Evolutionary conservation across 352 stramenopile species (phyloP).

Genomic region (Phytophthora colocasiae): DNA sequence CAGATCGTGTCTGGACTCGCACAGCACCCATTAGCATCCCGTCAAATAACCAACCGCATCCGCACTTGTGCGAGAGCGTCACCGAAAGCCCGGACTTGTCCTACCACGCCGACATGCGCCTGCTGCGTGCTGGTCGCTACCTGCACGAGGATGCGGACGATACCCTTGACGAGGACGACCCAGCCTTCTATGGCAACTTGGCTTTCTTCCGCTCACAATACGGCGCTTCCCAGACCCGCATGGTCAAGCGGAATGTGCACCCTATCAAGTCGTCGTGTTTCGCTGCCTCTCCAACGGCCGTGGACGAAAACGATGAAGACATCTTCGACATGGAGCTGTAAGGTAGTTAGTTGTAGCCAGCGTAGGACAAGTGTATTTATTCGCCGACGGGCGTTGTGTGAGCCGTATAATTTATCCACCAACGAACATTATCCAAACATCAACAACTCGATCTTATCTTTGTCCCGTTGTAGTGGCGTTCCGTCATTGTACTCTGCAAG

Average conservation of each 20-base stretch:
- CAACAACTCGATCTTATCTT: slow-evolving; percentile 26
- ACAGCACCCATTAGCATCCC: slow-evolving; percentile 71
- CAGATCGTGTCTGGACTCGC: slow-evolving; percentile 36
- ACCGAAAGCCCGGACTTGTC: slow-evolving; percentile 38
- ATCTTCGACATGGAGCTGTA: slow-evolving; percentile 83
- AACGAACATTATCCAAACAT: slow-evolving; percentile 19
- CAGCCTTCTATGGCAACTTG: slow-evolving; percentile 70
- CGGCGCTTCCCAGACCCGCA: slow-evolving; percentile 14
- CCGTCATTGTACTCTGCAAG: slow-evolving; percentile 10
- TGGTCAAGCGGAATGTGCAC: slow-evolving; percentile 18
- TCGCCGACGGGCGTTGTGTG: slow-evolving; percentile 3
- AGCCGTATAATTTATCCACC: slow-evolving; percentile 35
- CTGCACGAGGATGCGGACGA: slow-evolving; percentile 33
- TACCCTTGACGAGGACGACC: slow-evolving; percentile 63
- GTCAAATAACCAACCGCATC: slow-evolving; percentile 22
- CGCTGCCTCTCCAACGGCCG: slow-evolving; percentile 10
- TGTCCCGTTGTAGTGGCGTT: slow-evolving; percentile 13
- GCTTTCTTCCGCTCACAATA: slow-evolving; percentile 72
- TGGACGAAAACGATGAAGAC: slow-evolving; percentile 51
- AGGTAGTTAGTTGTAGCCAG: slow-evolving; percentile 1
- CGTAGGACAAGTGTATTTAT: slow-evolving; percentile 44
- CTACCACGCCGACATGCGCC: slow-evolving; percentile 44
- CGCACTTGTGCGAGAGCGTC: slow-evolving; percentile 27
- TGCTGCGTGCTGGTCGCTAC: slow-evolving; percentile 36
- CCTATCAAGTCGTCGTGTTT: neutral